Percentiles rank a stretch among this genome's conserved stretches.
These are phyloP conservation scores for Mortierella sp. DNA, from an alignment of 371 early-diverging fungal species.

Conservation along the genomic window DNA sequence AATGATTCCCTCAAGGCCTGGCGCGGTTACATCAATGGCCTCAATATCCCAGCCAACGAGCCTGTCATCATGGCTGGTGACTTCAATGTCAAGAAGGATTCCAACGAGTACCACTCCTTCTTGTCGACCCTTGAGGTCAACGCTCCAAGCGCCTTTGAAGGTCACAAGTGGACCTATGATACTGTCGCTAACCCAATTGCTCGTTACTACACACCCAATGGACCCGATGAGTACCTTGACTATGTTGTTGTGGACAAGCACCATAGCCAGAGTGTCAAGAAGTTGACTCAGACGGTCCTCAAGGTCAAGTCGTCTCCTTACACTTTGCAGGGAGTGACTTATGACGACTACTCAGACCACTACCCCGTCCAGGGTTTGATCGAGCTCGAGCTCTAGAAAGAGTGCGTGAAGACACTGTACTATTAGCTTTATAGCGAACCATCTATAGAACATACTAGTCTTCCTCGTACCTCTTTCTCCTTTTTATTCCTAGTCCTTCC, in stretches of 20 bases:
- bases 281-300: slow-evolving; percentile 21
- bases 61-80: slow-evolving; percentile 47
- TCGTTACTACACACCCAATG: slow-evolving; percentile 31
- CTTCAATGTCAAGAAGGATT: slow-evolving; percentile 30
- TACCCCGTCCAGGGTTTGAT: slow-evolving; percentile 35
- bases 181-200: slow-evolving; percentile 37
- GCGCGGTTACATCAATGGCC: slow-evolving; percentile 32
- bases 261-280: slow-evolving; percentile 6
- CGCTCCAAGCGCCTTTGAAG: slow-evolving; percentile 22
- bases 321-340: slow-evolving; percentile 20
- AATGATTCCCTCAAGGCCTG: slow-evolving; percentile 15
- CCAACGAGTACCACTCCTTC: slow-evolving; percentile 27
- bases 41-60: slow-evolving; percentile 46
- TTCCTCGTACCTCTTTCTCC: too few relatives aligned
- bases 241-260: slow-evolving; percentile 33
- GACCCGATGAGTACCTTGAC: slow-evolving; percentile 36
- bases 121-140: slow-evolving; percentile 20
- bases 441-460: too few relatives aligned
- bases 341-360: slow-evolving; percentile 47
- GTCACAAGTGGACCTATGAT: slow-evolving; percentile 41
- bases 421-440: too few relatives aligned
- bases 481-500: too few relatives aligned
- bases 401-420: too few relatives aligned
- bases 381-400: slow-evolving; percentile 5
- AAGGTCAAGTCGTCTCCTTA: slow-evolving; percentile 32